phyloP scores from a whole-genome alignment of 495 filamentous ascomycete species.

The Acidomyces sp. region DNA sequence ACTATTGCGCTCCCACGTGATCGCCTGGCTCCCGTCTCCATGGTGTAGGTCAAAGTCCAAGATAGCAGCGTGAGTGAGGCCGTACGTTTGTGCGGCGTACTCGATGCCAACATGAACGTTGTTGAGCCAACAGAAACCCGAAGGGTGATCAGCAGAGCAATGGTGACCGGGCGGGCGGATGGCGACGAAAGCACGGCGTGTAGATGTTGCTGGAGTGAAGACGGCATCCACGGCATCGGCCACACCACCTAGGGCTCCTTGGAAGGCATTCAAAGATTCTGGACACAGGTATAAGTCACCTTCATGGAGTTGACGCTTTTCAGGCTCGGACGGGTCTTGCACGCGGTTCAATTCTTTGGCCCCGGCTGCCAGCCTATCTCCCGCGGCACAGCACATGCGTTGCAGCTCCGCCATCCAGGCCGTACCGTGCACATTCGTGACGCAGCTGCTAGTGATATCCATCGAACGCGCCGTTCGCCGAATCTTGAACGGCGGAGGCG shows the following conservation, averaged over 20 bases:
- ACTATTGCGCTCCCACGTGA: conserved; percentile 76
- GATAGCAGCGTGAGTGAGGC: conserved; percentile 85
- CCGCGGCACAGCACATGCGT: conserved; percentile 66
- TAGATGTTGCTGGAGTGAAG: conserved; percentile 45
- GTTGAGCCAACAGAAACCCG: conserved; percentile 97
- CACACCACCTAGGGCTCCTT: conserved; percentile 79
- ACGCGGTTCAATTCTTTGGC: conserved; percentile 59
- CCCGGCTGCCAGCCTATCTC: conserved; percentile 53
- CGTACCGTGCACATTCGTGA: conserved; percentile 69
- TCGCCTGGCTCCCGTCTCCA: conserved; percentile 87
- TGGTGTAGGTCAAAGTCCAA: conserved; percentile 96
- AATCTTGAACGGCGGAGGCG: conserved; percentile 67
- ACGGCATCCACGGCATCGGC: conserved; percentile 84
- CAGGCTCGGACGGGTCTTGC: conserved; percentile 29
- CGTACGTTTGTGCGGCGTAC: conserved; percentile 67
- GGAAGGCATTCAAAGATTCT: conserved; percentile 72
- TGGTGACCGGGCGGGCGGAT: conserved; percentile 87
- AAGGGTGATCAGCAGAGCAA: conserved; percentile 74
- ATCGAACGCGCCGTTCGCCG: conserved; percentile 55
- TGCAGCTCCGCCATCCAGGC: conserved; percentile 89
- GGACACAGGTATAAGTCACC: conserved; percentile 82
- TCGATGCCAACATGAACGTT: conserved; percentile 96
- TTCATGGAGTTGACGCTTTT: conserved; percentile 49
- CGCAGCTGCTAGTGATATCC: conserved; percentile 50
- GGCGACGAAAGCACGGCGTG: conserved; percentile 61